phyloP scores from a whole-genome alignment of 2,329 filamentous ascomycete genomes.

The Talaromyces islandicus region DNA sequence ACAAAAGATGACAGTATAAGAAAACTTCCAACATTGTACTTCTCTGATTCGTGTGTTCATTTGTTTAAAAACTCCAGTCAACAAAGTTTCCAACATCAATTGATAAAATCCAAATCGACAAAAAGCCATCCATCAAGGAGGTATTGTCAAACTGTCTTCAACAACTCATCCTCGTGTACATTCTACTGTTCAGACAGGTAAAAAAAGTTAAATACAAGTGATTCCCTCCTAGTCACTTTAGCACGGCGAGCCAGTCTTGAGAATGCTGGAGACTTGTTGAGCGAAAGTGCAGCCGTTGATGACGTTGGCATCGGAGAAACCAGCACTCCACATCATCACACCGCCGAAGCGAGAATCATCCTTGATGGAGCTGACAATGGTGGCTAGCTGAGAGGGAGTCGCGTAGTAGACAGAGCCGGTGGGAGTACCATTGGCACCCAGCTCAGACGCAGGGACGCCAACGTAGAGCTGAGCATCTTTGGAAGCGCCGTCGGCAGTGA shows the following conservation, averaged over 20 bases:
- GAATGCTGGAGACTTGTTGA: conserved; percentile 43
- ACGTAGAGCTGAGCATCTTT: conserved; percentile 49
- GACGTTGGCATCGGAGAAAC: conserved; percentile 41
- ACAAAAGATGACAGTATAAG: not conserved
- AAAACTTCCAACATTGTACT: no score
- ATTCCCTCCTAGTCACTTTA: not conserved
- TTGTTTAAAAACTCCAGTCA: not conserved
- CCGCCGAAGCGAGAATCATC: conserved; percentile 46
- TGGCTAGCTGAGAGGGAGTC: conserved; percentile 38
- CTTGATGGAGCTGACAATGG: conserved; percentile 38
- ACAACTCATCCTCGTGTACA: not conserved
- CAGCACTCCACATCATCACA: conserved; percentile 56
- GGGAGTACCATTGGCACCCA: conserved; percentile 12
- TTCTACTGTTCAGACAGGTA: not conserved
- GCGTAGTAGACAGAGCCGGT: conserved; percentile 37
- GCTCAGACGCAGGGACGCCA: conserved; percentile 39
- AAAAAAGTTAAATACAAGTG: not conserved
- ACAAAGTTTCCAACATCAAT: not conserved
- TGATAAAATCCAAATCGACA: not conserved
- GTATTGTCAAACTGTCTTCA: not conserved
- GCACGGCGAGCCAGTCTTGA: conserved; percentile 14
- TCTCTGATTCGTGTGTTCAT: not conserved
- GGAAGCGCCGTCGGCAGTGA: conserved; percentile 30
- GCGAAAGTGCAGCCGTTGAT: conserved; percentile 41
- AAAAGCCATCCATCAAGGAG: not conserved